Evolutionary conservation across 352 stramenopile genomes (phyloP).

Genomic region (Phytophthora tubulina): DNA sequence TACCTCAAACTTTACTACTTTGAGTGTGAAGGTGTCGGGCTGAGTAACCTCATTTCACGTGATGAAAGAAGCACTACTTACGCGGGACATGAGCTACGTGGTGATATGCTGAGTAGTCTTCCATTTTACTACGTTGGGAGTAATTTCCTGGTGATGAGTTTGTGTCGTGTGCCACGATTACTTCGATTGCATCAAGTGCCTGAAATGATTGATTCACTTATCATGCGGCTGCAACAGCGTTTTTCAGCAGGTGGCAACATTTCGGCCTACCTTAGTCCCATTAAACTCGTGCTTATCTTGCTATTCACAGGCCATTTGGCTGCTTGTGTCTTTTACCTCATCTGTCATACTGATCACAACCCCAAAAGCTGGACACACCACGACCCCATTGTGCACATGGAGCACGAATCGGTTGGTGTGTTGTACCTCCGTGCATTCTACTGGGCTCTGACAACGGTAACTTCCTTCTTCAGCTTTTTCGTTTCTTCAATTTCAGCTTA

Average conservation of each 20-base stretch:
- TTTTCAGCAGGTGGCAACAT: conserved; percentile 67
- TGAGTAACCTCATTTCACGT: conserved; percentile 63
- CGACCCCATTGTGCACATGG: conserved; percentile 76
- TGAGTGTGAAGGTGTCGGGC: conserved; percentile 61
- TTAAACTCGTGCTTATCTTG: conserved; percentile 73
- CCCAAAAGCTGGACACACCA: conserved; percentile 73
- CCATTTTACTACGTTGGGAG: conserved; percentile 76
- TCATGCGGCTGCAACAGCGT: conserved; percentile 73
- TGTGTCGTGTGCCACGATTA: conserved; percentile 67
- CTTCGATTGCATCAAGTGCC: conserved; percentile 56
- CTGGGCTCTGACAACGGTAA: conserved; percentile 78
- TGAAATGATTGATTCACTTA: conserved; percentile 63
- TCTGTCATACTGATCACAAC: conserved; percentile 72
- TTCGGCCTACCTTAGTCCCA: conserved; percentile 67
- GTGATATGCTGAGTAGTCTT: conserved; percentile 56
- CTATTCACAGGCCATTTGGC: conserved; percentile 73
- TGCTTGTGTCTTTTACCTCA: conserved; percentile 76
- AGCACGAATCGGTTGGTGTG: conserved; percentile 56
- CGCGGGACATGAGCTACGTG: conserved; percentile 42
- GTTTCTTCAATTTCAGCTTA: background rate
- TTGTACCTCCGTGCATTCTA: conserved; percentile 82
- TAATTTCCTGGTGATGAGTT: conserved; percentile 62
- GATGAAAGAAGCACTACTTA: conserved; percentile 59
- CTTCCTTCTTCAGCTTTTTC: background rate
- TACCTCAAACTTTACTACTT: conserved; percentile 85